Evolutionary conservation across 192 early-diverging fungal genomes (phyloP).

Genomic region (Coemansia sp.): DNA sequence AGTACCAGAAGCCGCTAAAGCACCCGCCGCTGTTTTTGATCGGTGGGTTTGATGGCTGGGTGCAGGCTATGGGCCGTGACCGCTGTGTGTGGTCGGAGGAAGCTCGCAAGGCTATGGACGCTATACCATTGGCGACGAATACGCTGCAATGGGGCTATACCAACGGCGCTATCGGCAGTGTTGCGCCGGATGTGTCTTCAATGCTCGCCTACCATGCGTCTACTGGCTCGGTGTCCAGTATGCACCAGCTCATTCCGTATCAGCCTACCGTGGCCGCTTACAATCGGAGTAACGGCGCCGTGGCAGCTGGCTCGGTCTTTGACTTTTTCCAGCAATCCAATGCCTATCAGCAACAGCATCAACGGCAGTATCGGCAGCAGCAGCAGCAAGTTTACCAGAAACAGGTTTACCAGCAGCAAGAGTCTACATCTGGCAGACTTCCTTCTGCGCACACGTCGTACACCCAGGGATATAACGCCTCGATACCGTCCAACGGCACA

Average conservation of each 20-base stretch:
- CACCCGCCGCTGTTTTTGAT: slow-evolving; percentile 65
- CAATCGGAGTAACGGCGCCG: neutral
- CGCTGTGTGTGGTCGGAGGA: slow-evolving; percentile 35
- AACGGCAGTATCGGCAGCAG: slow-evolving; percentile 5
- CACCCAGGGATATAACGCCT: slow-evolving; percentile 21
- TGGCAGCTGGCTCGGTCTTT: slow-evolving; percentile 28
- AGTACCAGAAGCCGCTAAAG: slow-evolving; percentile 55
- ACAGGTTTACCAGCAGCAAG: neutral
- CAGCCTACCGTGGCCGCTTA: slow-evolving; percentile 6
- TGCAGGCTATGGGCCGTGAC: slow-evolving; percentile 42
- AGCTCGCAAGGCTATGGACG: slow-evolving; percentile 7
- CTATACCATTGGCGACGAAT: neutral
- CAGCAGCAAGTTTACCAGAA: slow-evolving; percentile 1
- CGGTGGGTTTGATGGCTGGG: slow-evolving; percentile 85
- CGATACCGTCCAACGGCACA: neutral
- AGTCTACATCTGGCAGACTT: neutral
- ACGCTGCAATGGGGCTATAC: slow-evolving; percentile 1
- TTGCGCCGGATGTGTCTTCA: slow-evolving; percentile 3
- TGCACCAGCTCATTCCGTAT: slow-evolving; percentile 7
- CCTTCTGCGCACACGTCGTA: slow-evolving; percentile 18
- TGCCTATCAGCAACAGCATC: slow-evolving; percentile 15
- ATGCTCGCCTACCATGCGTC: slow-evolving; percentile 26
- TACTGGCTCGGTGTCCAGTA: slow-evolving; percentile 3
- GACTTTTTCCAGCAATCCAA: slow-evolving; percentile 42
- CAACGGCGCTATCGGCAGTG: neutral